Percentiles rank a stretch among this genome's conserved stretches.
phyloP scores from a whole-genome alignment of 1,284 basidiomycete genomes.

The Erythrobasidium hasegawianum region DNA sequence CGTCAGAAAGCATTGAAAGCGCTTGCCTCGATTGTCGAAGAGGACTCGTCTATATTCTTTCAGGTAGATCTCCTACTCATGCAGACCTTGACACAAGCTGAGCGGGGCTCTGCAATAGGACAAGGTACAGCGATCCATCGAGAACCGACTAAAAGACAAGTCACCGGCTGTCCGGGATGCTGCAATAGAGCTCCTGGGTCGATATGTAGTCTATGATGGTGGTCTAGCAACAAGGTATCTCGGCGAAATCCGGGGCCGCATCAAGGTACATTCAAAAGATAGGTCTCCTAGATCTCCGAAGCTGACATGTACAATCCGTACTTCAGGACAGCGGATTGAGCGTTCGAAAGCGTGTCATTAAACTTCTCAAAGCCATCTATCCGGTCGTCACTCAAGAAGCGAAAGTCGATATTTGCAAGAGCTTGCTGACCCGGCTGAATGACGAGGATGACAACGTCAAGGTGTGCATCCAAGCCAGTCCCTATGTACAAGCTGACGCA shows the following conservation, averaged over 20 bases:
- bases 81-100: background rate
- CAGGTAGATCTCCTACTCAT: conserved; percentile 55
- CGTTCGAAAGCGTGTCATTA: conserved; percentile 92
- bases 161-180: conserved; percentile 92
- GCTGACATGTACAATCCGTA: conserved; percentile 5
- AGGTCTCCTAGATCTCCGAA: no score
- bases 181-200: conserved; percentile 90
- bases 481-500: background rate
- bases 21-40: conserved; percentile 75
- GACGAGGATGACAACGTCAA: conserved; percentile 93
- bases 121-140: conserved; percentile 60
- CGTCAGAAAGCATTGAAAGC: conserved; percentile 85
- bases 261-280: conserved; percentile 61
- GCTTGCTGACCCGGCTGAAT: conserved; percentile 74
- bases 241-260: conserved; percentile 74
- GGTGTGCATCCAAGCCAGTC: conserved; percentile 45
- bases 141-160: conserved; percentile 79
- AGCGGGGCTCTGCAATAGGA: conserved; percentile 16
- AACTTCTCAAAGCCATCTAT: conserved; percentile 81
- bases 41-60: conserved; percentile 75
- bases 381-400: conserved; percentile 58
- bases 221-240: conserved; percentile 82
- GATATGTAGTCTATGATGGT: conserved; percentile 83
- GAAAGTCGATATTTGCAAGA: conserved; percentile 73
- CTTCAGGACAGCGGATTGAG: conserved; percentile 80